phyloP scores from a whole-genome alignment of 2,329 filamentous ascomycete genomes.

The Trichoderma sp. region DNA sequence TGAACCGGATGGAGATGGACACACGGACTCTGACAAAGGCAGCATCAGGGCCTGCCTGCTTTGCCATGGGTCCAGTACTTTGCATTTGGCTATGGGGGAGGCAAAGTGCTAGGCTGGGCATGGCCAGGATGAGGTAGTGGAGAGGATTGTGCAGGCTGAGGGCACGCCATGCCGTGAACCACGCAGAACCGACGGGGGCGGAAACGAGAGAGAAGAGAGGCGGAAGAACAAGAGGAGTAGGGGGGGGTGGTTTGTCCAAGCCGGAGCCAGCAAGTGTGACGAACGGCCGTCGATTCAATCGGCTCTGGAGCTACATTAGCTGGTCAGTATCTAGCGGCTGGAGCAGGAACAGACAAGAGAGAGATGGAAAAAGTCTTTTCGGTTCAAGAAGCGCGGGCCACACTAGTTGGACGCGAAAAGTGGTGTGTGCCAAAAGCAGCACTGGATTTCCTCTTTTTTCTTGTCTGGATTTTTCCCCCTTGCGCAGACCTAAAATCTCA shows the following conservation, averaged over 20 bases:
- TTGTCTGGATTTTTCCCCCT: slow-evolving; percentile 15
- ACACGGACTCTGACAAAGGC: slow-evolving; percentile 1
- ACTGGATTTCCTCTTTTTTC: slow-evolving; percentile 21
- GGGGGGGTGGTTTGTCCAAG: background rate
- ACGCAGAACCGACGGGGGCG: background rate
- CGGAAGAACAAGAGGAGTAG: background rate
- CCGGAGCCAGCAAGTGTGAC: background rate
- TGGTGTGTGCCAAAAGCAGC: slow-evolving; percentile 27
- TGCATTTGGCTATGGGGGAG: slow-evolving; percentile 10
- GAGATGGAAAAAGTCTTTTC: background rate
- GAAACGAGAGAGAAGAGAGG: background rate
- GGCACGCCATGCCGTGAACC: slow-evolving; percentile 26
- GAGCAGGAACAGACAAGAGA: background rate
- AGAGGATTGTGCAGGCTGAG: slow-evolving; percentile 22
- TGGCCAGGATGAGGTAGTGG: slow-evolving; percentile 10
- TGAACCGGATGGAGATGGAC: slow-evolving; percentile 20
- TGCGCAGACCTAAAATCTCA: slow-evolving; percentile 7
- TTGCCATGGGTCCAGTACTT: background rate
- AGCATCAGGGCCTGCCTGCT: slow-evolving; percentile 6
- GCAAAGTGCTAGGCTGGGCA: slow-evolving; percentile 15
- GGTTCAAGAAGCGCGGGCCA: slow-evolving; percentile 33
- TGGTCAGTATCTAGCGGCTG: background rate
- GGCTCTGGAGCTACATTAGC: slow-evolving; percentile 15
- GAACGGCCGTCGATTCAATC: slow-evolving; percentile 8
- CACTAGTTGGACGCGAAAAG: slow-evolving; percentile 27